Evolutionary conservation across 768 basidiomycete species (phyloP).

Genomic region (Lactarius sanguifluus): DNA sequence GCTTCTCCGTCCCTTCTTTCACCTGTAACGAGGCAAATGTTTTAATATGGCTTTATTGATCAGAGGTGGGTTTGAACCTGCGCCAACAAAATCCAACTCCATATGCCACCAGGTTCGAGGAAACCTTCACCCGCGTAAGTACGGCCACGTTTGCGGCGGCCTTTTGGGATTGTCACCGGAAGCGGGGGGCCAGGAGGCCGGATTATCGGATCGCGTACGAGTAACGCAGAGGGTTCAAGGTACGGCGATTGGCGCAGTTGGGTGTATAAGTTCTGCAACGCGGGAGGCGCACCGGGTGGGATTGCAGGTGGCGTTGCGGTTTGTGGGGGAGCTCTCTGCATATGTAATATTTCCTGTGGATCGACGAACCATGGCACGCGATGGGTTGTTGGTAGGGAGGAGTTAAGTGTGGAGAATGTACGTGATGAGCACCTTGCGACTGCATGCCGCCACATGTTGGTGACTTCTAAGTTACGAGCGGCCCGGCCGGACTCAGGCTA

Average conservation of each 20-base stretch:
- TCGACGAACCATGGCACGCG: slow-evolving; percentile 69
- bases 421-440: slow-evolving; percentile 9
- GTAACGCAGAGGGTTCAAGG: slow-evolving; percentile 59
- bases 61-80: slow-evolving; percentile 48
- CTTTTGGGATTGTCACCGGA: slow-evolving; percentile 57
- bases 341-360: slow-evolving; percentile 34
- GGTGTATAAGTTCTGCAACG: slow-evolving; percentile 55
- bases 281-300: slow-evolving; percentile 53
- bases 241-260: slow-evolving; percentile 62
- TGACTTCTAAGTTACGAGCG: neutral
- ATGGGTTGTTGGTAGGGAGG: slow-evolving; percentile 1
- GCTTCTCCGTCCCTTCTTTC: slow-evolving; percentile 80
- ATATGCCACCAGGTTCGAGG: slow-evolving; percentile 54
- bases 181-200: slow-evolving; percentile 59
- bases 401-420: neutral
- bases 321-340: slow-evolving; percentile 30
- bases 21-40: slow-evolving; percentile 42
- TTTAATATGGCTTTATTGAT: slow-evolving; percentile 13
- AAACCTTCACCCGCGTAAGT: slow-evolving; percentile 66
- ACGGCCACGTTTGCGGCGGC: slow-evolving; percentile 61
- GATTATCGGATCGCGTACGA: slow-evolving; percentile 52
- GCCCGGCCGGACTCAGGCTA: too few relatives aligned
- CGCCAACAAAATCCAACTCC: slow-evolving; percentile 74
- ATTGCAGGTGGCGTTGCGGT: slow-evolving; percentile 39
- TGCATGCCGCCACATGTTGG: neutral